Evolutionary conservation across 306 rosid species (phyloP), one percentile per base, ranked within the genome.

Genomic region (Cicer chorassanicum): DNA sequence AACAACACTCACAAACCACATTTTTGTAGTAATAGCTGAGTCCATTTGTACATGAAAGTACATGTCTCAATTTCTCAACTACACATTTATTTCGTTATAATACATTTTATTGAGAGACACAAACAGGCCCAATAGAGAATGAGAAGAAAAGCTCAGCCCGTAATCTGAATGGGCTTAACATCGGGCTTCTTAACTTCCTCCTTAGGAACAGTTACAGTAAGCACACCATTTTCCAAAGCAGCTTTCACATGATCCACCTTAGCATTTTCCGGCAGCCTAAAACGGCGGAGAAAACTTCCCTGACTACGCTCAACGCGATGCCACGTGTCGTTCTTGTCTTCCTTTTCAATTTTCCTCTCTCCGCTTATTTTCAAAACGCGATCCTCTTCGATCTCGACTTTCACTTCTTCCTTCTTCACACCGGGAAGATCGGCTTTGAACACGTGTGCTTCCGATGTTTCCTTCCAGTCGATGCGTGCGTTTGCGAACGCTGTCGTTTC

Each of bases 401-500:
- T 84, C 18, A 84, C 87, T 50, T 81, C 83, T 34, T 77, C 83
- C 43, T 77, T 84, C 85, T 69, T 84, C 51, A 84, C 72, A 1
- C 85, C 87, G 0, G 78, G 87, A 0, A 80, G 50, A 51, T 84
- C 85, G 0, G 84, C 87, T 53, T 84, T 76, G 85, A 84, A 80
- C 16, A 80, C 72, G 48, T 80, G 85, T 0, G 80, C 85, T 59
- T 81, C 85, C 9, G 82, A 78, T 0, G 84, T 84, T 64, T 84
- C 87, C 75, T 55, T 80, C 84, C 87, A 84, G 65, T 80, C 87
- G 6, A 80, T 80, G 14, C 77, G 78, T 1, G 82, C 74, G 64
- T 79, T 79, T 8, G 79, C 73, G 4, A 82, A 41, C 0, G 81
- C 63, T 8, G 70, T 34, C 2, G 82, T 82, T 14, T 82, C 78